phyloP scores from a whole-genome alignment of 805 yeast species.

The Metschnikowia arizonensis region DNA sequence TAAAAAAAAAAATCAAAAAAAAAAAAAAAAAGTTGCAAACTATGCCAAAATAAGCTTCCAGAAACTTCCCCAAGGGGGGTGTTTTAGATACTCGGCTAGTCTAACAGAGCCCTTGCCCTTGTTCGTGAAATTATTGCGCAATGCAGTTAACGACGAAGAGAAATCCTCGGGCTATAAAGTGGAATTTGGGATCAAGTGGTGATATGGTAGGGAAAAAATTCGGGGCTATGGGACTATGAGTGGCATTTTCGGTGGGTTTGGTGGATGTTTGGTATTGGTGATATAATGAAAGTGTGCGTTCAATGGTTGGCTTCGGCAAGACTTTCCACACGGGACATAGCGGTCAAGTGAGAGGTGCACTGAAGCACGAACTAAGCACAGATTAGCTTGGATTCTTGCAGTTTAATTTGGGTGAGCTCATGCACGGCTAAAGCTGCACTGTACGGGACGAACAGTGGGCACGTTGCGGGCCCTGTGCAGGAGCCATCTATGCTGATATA shows the following conservation, averaged over 20 bases:
- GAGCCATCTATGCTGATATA: neutral
- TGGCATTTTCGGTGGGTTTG: neutral
- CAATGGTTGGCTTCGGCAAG: neutral
- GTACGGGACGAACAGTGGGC: neutral
- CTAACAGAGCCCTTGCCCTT: neutral
- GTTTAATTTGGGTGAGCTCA: neutral
- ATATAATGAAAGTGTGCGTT: neutral
- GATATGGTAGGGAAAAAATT: neutral
- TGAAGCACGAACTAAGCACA: neutral
- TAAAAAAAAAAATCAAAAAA: too few species aligned
- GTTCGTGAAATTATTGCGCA: neutral
- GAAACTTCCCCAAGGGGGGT: neutral
- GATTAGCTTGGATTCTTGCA: neutral
- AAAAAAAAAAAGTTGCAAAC: neutral
- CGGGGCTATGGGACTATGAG: neutral
- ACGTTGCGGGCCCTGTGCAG: neutral
- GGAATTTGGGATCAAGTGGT: neutral
- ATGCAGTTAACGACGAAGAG: neutral
- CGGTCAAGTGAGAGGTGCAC: neutral
- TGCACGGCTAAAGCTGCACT: slow-evolving; percentile 1
- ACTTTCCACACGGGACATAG: neutral
- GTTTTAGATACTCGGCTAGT: neutral
- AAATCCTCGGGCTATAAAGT: neutral
- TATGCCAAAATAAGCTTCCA: neutral
- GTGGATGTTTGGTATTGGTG: neutral